Evolutionary conservation across 805 yeast species (phyloP).

Genomic region (Nakazawaea molendinolei): DNA sequence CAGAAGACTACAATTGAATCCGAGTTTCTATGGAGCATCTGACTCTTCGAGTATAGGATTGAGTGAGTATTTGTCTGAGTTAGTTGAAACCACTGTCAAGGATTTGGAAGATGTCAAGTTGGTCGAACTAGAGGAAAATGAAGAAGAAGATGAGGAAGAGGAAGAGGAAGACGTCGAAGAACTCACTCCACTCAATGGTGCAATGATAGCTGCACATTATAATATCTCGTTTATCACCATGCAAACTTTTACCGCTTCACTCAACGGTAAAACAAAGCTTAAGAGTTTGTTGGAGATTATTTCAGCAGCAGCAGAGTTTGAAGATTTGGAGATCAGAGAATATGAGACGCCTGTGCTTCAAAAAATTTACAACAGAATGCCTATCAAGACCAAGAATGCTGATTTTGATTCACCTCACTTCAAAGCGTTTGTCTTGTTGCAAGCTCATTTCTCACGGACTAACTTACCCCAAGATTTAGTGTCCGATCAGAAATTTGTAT

Average conservation of each 20-base stretch:
- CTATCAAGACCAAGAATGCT: constrained; percentile 41
- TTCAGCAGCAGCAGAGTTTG: constrained; percentile 69
- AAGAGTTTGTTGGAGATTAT: constrained; percentile 58
- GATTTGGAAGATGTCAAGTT: constrained; percentile 58
- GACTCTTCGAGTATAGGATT: constrained; percentile 61
- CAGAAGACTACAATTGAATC: constrained; percentile 73
- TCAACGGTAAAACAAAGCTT: constrained; percentile 51
- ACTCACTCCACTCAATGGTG: constrained; percentile 59
- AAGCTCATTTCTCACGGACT: constrained; percentile 73
- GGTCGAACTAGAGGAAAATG: constrained; percentile 47
- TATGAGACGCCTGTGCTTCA: constrained; percentile 46
- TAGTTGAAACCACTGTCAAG: constrained; percentile 63
- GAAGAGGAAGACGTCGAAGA: constrained; percentile 31
- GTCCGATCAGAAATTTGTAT: constrained; percentile 47
- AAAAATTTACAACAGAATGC: constrained; percentile 52
- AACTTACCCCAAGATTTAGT: constrained; percentile 54
- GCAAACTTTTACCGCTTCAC: constrained; percentile 45
- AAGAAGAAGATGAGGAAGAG: constrained; percentile 27
- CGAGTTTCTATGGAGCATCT: constrained; percentile 79
- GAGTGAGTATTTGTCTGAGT: constrained; percentile 77
- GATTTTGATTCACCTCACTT: constrained; percentile 45
- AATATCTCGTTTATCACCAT: constrained; percentile 60
- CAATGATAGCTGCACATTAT: constrained; percentile 72
- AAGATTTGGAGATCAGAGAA: constrained; percentile 50
- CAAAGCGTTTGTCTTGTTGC: constrained; percentile 70